Conservation (phyloP, 805 yeast genomes). For the Yamadazyma kitorensis region DNA sequence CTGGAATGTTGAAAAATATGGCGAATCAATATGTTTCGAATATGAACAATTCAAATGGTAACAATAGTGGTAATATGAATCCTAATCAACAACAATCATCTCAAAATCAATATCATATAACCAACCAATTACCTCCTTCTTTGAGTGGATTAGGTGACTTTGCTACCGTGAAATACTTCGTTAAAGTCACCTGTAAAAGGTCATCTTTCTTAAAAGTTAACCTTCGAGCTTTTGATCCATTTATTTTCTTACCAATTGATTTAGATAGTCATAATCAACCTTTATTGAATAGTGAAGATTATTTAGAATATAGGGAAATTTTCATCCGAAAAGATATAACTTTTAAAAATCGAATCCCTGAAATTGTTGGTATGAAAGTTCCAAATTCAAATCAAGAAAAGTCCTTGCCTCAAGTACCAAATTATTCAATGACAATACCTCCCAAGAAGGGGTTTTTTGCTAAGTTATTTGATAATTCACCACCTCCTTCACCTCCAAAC, state of each 20-base stretch:
- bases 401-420: slow-evolving; percentile 19
- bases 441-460: slow-evolving; percentile 29
- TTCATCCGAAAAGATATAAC: slow-evolving; percentile 43
- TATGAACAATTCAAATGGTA: not conserved
- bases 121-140: slow-evolving; percentile 33
- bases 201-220: slow-evolving; percentile 48
- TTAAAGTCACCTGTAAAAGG: slow-evolving; percentile 59
- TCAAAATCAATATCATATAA: slow-evolving; percentile 20
- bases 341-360: slow-evolving; percentile 41
- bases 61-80: not conserved
- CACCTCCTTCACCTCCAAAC: slow-evolving; percentile 8
- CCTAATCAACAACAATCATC: not conserved
- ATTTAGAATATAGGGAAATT: slow-evolving; percentile 36
- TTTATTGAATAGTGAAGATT: slow-evolving; percentile 12
- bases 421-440: slow-evolving; percentile 13
- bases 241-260: slow-evolving; percentile 53
- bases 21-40: slow-evolving; percentile 18
- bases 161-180: slow-evolving; percentile 49
- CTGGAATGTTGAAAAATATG: slow-evolving; percentile 14
- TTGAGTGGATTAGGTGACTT: slow-evolving; percentile 27
- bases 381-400: slow-evolving; percentile 13
- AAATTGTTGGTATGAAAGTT: slow-evolving; percentile 37
- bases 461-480: slow-evolving; percentile 21
- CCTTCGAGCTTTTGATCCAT: slow-evolving; percentile 46
- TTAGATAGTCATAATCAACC: slow-evolving; percentile 19